Percentiles rank a stretch among this genome's conserved stretches.
These are phyloP conservation scores for Saururus chinensis DNA, from an alignment of 164 flowering plant genomes.

Conservation along the genomic window DNA sequence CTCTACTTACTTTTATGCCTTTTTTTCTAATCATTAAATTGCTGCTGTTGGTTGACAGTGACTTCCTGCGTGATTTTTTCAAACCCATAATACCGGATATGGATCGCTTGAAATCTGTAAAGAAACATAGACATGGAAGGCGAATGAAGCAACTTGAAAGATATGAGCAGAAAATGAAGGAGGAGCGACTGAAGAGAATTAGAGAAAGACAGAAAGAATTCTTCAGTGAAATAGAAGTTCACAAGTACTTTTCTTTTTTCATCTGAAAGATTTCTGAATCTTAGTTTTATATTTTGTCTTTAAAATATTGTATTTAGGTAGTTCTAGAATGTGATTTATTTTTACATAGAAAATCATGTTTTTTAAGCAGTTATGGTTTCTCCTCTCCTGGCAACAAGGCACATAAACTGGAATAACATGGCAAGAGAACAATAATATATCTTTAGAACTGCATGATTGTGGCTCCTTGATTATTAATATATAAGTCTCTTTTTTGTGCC, in stretches of 20 bases:
- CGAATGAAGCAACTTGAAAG: conserved; percentile 81
- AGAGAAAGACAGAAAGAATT: conserved; percentile 98
- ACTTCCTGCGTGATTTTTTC: conserved; percentile 78
- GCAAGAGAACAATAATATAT: too few relatives aligned
- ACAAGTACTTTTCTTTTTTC: conserved; percentile 47
- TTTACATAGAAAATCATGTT: too few relatives aligned
- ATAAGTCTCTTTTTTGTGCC: too few relatives aligned
- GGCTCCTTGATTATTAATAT: too few relatives aligned
- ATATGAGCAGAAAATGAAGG: conserved; percentile 94
- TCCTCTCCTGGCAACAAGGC: too few relatives aligned
- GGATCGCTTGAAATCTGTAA: conserved; percentile 72
- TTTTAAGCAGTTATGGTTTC: too few relatives aligned
- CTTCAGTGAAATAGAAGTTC: conserved; percentile 83
- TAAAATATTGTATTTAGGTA: background rate
- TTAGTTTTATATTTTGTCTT: background rate
- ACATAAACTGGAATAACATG: too few relatives aligned
- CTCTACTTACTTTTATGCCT: background rate
- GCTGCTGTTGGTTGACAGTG: conserved; percentile 40
- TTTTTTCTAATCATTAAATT: conserved; percentile 4
- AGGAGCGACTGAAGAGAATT: conserved; percentile 91
- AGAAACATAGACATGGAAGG: conserved; percentile 91
- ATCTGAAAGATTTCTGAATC: too few relatives aligned
- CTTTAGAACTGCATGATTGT: too few relatives aligned
- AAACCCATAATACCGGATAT: conserved; percentile 65
- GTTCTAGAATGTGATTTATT: too few relatives aligned